Conservation (phyloP, 345 rosid genomes). For the Kernera saxatilis region DNA sequence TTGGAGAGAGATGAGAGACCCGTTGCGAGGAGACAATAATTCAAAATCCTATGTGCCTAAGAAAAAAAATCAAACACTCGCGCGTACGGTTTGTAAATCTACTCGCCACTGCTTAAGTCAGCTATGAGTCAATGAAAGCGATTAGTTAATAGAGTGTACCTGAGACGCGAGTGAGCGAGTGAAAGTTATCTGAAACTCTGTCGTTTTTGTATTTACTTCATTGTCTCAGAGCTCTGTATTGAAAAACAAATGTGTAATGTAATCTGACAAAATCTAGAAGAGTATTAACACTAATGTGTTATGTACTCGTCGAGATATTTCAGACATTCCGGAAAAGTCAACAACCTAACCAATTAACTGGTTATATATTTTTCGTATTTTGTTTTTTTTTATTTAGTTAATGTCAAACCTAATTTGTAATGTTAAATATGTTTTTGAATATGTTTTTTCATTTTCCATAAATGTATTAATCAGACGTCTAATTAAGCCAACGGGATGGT, state of each 20-base stretch:
- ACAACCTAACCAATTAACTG: neutral
- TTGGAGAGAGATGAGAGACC: constrained; percentile 22
- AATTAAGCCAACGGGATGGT: too few species aligned
- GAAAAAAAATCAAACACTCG: neutral
- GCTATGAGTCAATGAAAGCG: neutral
- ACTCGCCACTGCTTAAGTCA: neutral
- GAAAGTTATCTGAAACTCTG: neutral
- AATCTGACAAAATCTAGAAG: neutral
- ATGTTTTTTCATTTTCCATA: too few species aligned
- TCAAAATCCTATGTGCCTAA: neutral
- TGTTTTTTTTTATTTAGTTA: too few species aligned
- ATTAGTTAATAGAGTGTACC: neutral
- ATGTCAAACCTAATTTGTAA: too few species aligned
- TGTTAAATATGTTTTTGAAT: too few species aligned
- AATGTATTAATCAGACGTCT: too few species aligned
- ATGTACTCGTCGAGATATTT: neutral
- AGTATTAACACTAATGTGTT: constrained; percentile 2
- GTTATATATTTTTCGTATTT: too few species aligned
- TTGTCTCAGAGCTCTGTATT: neutral
- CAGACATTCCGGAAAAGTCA: neutral
- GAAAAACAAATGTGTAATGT: neutral
- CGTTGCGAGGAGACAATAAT: constrained; percentile 21
- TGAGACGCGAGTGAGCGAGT: constrained; percentile 13
- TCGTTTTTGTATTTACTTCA: constrained; percentile 17
- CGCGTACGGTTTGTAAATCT: neutral